These are phyloP conservation scores for Sclerospora graminicola DNA, from an alignment of 352 stramenopile genomes.

Conservation along the genomic window DNA sequence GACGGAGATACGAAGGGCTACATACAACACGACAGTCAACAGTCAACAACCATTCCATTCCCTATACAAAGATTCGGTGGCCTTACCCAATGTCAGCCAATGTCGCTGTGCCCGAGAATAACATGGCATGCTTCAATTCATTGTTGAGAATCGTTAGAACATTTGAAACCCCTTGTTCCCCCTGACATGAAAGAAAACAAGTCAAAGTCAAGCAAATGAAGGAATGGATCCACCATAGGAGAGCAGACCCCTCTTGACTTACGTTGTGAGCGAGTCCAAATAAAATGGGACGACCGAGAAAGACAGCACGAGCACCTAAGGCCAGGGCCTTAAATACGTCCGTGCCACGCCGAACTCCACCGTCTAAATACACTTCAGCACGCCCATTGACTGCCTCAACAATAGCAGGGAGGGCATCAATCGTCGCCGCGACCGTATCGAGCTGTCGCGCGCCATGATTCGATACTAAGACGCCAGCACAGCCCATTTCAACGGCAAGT, in stretches of 20 bases:
- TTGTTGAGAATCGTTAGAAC: slow-evolving; percentile 87
- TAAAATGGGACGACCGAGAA: slow-evolving; percentile 90
- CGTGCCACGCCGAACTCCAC: slow-evolving; percentile 90
- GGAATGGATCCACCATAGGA: not conserved
- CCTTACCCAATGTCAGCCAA: slow-evolving; percentile 78
- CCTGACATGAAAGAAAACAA: slow-evolving; percentile 18
- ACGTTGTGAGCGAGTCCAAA: slow-evolving; percentile 89
- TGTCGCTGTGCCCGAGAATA: slow-evolving; percentile 55
- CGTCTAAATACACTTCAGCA: slow-evolving; percentile 90
- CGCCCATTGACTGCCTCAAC: slow-evolving; percentile 71
- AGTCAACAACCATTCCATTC: no score
- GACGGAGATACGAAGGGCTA: slow-evolving; percentile 25
- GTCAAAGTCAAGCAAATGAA: not conserved
- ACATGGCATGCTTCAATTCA: slow-evolving; percentile 91
- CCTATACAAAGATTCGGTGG: no score
- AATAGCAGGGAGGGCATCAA: slow-evolving; percentile 89
- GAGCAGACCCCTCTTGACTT: slow-evolving; percentile 1
- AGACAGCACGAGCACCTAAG: slow-evolving; percentile 89
- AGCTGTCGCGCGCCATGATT: slow-evolving; percentile 92
- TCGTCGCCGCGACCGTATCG: slow-evolving; percentile 82
- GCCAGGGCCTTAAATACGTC: slow-evolving; percentile 91
- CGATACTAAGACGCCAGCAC: slow-evolving; percentile 87
- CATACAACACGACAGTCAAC: no score
- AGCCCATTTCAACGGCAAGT: slow-evolving; percentile 85
- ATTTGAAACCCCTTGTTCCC: slow-evolving; percentile 79